These are phyloP conservation scores for Saururus chinensis DNA, from an alignment of 164 flowering plant genomes.

Conservation along the genomic window DNA sequence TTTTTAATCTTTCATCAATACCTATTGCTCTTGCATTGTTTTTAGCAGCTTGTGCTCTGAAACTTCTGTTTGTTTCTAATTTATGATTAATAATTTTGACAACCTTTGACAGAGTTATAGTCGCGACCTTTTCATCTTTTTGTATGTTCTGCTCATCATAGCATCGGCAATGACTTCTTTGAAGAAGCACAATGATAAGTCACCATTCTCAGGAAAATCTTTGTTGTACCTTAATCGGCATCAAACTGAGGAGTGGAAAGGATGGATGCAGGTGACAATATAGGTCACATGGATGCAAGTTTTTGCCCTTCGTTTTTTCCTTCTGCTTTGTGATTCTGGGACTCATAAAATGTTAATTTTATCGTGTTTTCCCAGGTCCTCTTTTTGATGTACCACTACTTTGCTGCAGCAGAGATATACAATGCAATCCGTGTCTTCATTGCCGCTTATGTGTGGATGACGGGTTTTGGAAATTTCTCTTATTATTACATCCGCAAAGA, in stretches of 20 bases:
- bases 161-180: slow-evolving; percentile 83
- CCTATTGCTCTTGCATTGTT: background rate
- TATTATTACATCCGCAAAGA: slow-evolving; percentile 92
- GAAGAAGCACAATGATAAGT: slow-evolving; percentile 82
- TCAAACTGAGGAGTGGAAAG: slow-evolving; percentile 99
- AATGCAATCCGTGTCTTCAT: slow-evolving; percentile 94
- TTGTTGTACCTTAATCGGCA: slow-evolving; percentile 85
- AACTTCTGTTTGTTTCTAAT: background rate
- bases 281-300: slow-evolving; percentile 4
- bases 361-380: slow-evolving; percentile 52
- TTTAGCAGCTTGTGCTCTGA: background rate
- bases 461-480: slow-evolving; percentile 98
- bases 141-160: slow-evolving; percentile 72
- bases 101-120: slow-evolving; percentile 62
- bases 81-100: background rate
- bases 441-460: slow-evolving; percentile 99
- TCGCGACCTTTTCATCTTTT: slow-evolving; percentile 91
- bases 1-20: background rate
- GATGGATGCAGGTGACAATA: slow-evolving; percentile 99
- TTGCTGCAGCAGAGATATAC: slow-evolving; percentile 95
- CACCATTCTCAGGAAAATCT: slow-evolving; percentile 79
- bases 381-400: slow-evolving; percentile 94
- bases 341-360: background rate
- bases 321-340: background rate
- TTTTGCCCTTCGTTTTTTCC: background rate